A percentile compares a stretch with the other conserved stretches of the same genome.
phyloP scores from a whole-genome alignment of 78 protist genomes.

The Dictyostelium citrinum region DNA sequence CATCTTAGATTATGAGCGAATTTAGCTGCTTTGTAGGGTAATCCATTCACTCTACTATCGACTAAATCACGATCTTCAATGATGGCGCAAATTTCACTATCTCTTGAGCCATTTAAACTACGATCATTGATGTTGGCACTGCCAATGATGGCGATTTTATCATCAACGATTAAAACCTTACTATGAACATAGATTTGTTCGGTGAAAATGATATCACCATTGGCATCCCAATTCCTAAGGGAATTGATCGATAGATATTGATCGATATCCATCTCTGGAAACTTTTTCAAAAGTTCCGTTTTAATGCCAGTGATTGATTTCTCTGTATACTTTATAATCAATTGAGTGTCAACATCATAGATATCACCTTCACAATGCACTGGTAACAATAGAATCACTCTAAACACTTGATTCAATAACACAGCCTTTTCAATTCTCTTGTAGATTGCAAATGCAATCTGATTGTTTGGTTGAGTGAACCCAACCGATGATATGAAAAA shows the following conservation, averaged over 20 bases:
- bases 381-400: slow-evolving; percentile 35
- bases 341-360: slow-evolving; percentile 32
- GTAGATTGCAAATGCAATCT: slow-evolving; percentile 56
- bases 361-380: slow-evolving; percentile 69
- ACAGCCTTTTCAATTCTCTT: slow-evolving; percentile 68
- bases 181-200: slow-evolving; percentile 90
- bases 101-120: slow-evolving; percentile 42
- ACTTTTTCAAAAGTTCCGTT: slow-evolving; percentile 23
- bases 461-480: slow-evolving; percentile 47
- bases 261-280: slow-evolving; percentile 52
- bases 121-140: slow-evolving; percentile 92
- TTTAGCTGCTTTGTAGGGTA: slow-evolving; percentile 7
- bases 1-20: slow-evolving; percentile 40
- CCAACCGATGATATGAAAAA: slow-evolving; percentile 55
- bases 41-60: slow-evolving; percentile 27
- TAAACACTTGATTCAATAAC: slow-evolving; percentile 10
- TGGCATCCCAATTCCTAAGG: slow-evolving; percentile 31
- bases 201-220: slow-evolving; percentile 52
- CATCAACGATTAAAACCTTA: slow-evolving; percentile 92
- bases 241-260: slow-evolving; percentile 45
- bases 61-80: slow-evolving; percentile 6
- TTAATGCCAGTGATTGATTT: slow-evolving; percentile 54
- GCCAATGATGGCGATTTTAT: slow-evolving; percentile 86
- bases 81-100: slow-evolving; percentile 52
- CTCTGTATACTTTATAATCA: slow-evolving; percentile 46